Base-by-base conservation (phyloP, 2,329 filamentous ascomycete species). In the Macrophomina pseudophaseolina region DNA sequence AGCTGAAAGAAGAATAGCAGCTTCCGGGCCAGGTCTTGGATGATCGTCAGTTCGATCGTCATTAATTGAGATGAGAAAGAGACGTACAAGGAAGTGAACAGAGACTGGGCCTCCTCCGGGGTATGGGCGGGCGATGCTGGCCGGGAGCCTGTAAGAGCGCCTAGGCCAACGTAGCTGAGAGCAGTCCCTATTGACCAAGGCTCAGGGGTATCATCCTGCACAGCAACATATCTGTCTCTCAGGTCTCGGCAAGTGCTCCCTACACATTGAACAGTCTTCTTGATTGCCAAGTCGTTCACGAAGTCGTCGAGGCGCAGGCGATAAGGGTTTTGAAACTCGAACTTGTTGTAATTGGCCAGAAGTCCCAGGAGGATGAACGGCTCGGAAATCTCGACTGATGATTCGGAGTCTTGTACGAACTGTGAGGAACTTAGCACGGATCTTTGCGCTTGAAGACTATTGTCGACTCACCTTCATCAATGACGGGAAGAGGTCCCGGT, bases 321-420 rank as follows among this genome's bases (percentile, higher is more conserved):
- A 73, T 99, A 99, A 0, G 94, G 94, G 72, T 99, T 99, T 76
- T 97, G 94, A 66, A 96, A 94, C 79, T 99, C 95, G 74, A 99
- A 99, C 78, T 98, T 99, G 85, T 99, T 98, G 85, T 98, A 98
- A 80, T 98, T 99, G 70, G 92, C 91, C 64, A 99, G 83, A 4
- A 98, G 84, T 12, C 94, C 94, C 23, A 97, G 84, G 9, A 98
- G 86, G 14, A 90, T 87, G 71, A 97, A 93, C 0, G 94, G 91
- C 67, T 91, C 87, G 51, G 92, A 62, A 64, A 86, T 67, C 87
- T 87, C 73, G 85, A 84, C 18, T 84, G 81, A 40, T 30, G 85
- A 84, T 68, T 93, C 89, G 52, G 89, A 86, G 71, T 97, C 92
- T 81, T 95, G 91, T 68, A 96, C 88, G 75, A 93, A 91, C 91